These are phyloP conservation scores for Ophiostoma australiae DNA, from an alignment of 2,329 filamentous ascomycete genomes.

Conservation along the genomic window DNA sequence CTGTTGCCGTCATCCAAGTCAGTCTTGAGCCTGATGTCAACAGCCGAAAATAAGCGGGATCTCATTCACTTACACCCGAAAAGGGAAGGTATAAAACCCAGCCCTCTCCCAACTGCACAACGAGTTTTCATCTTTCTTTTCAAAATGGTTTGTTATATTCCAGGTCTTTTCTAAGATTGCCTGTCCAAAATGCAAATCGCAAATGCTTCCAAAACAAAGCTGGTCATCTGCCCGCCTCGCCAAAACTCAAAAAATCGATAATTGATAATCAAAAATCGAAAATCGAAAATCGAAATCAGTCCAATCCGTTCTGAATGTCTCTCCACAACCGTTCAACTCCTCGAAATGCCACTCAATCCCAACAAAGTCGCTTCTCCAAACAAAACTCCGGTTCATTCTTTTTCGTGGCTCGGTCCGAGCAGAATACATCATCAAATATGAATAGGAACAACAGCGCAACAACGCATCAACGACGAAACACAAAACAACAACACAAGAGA, in stretches of 20 bases:
- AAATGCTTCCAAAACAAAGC: constrained; percentile 3
- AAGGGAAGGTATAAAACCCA: not conserved
- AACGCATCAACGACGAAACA: not conserved
- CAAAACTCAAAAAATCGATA: constrained; percentile 2
- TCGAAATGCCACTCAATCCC: constrained; percentile 13
- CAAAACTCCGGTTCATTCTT: constrained; percentile 9
- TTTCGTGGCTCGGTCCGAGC: constrained; percentile 5
- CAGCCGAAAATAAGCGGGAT: constrained; percentile 12
- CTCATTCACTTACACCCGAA: constrained; percentile 7
- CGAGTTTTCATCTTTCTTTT: not conserved
- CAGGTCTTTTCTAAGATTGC: constrained; percentile 24
- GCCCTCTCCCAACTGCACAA: too few relatives aligned
- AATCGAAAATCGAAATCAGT: too few relatives aligned
- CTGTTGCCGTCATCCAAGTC: not conserved
- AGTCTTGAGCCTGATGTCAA: not conserved
- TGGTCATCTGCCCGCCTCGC: not conserved
- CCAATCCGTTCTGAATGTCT: not conserved
- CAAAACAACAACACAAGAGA: not conserved
- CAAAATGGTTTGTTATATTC: not conserved
- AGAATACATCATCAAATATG: not conserved
- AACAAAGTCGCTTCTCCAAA: constrained; percentile 8
- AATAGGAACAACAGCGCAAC: not conserved
- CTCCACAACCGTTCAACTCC: constrained; percentile 10
- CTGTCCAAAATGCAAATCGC: constrained; percentile 8
- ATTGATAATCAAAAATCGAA: not conserved